A percentile compares a stretch with the other conserved stretches of the same genome.
Evolutionary conservation across 495 filamentous ascomycete species (phyloP).

Genomic region (Penicillium macrosclerotiorum): DNA sequence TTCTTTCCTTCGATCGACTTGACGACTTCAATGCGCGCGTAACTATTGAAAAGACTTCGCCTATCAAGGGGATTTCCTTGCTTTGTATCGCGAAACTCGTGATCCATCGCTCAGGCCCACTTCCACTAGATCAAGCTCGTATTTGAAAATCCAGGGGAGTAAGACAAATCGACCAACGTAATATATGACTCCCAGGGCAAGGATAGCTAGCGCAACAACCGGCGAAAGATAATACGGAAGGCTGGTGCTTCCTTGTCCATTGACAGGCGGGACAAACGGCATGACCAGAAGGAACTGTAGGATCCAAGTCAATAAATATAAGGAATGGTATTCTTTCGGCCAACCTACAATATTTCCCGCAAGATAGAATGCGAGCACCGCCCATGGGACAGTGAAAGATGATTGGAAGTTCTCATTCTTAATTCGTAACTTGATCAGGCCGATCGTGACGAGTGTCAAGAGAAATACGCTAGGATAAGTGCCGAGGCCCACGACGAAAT

Average conservation of each 20-base stretch:
- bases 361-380: slow-evolving; percentile 21
- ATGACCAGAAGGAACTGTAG: slow-evolving; percentile 32
- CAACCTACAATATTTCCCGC: slow-evolving; percentile 23
- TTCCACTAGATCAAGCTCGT: slow-evolving; percentile 12
- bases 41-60: too few relatives aligned
- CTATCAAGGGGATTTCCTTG: neutral
- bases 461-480: slow-evolving; percentile 47
- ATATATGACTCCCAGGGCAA: slow-evolving; percentile 31
- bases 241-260: slow-evolving; percentile 33
- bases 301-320: neutral
- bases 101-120: slow-evolving; percentile 24
- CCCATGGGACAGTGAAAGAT: slow-evolving; percentile 23
- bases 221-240: slow-evolving; percentile 40
- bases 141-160: slow-evolving; percentile 27
- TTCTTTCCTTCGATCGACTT: neutral
- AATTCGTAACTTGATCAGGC: slow-evolving; percentile 24
- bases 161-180: slow-evolving; percentile 31
- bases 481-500: slow-evolving; percentile 64
- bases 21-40: too few relatives aligned
- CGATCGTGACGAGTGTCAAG: slow-evolving; percentile 17
- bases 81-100: slow-evolving; percentile 22
- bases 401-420: slow-evolving; percentile 10
- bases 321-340: neutral
- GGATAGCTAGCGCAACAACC: slow-evolving; percentile 35
- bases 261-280: slow-evolving; percentile 37